Evolutionary conservation across 2,329 filamentous ascomycete species (phyloP).

Genomic region (Aureobasidium zeae): DNA sequence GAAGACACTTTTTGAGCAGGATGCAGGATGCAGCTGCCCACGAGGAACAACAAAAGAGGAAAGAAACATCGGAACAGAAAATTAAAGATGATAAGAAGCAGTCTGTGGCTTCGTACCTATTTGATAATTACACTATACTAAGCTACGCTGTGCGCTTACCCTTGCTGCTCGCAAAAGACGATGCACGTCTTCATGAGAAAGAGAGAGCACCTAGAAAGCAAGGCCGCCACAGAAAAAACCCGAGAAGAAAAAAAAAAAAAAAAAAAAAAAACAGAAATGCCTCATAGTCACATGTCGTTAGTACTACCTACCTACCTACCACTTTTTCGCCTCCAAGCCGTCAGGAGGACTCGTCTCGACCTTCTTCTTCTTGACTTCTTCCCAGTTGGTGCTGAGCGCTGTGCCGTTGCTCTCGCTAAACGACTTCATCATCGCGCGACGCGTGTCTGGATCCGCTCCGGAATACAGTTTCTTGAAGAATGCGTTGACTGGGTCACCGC

Average conservation of each 20-base stretch:
- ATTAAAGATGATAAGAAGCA: too few species aligned
- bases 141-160: too few species aligned
- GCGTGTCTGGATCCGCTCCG: slow-evolving; percentile 65
- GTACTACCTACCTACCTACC: slow-evolving; percentile 38
- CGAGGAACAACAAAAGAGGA: too few species aligned
- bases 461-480: slow-evolving; percentile 93
- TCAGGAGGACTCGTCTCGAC: slow-evolving; percentile 68
- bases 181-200: too few species aligned
- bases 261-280: background rate
- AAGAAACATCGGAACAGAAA: too few species aligned
- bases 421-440: slow-evolving; percentile 95
- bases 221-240: too few species aligned
- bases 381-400: slow-evolving; percentile 84
- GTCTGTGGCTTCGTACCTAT: too few species aligned
- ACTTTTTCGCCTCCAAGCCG: slow-evolving; percentile 68
- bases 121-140: too few species aligned
- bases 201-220: too few species aligned
- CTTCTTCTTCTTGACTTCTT: slow-evolving; percentile 61
- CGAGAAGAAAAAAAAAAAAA: background rate
- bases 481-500: slow-evolving; percentile 56
- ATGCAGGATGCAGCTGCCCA: too few species aligned
- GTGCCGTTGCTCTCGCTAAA: slow-evolving; percentile 92
- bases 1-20: too few species aligned
- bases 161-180: too few species aligned
- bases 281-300: background rate